A percentile compares a stretch with the other conserved stretches of the same genome.
Conservation (phyloP, 225 moss, liverwort and hornwort genomes). For the Pseudoscleropodium purum region DNA sequence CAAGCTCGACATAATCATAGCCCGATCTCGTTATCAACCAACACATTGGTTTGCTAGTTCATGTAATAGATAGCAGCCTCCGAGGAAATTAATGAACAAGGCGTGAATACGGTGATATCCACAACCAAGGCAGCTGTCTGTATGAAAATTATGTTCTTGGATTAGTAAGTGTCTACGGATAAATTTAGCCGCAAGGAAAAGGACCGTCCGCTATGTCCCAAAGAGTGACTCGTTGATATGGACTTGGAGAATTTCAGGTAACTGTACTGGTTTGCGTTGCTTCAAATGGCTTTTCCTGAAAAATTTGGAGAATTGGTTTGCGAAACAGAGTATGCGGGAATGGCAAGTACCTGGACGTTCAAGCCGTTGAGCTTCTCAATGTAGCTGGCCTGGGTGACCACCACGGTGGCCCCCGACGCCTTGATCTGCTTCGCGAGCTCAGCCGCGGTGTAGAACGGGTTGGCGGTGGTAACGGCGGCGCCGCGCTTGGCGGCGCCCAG, state of each 20-base stretch:
- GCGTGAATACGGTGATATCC: neutral
- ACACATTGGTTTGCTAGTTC: neutral
- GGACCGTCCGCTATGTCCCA: neutral
- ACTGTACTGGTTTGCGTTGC: neutral
- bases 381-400: constrained; percentile 45
- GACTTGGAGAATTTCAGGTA: neutral
- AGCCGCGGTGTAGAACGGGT: constrained; percentile 42
- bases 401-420: constrained; percentile 30
- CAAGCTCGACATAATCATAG: neutral
- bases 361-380: constrained; percentile 36
- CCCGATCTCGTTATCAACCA: neutral
- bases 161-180: too few species aligned
- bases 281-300: neutral
- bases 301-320: neutral
- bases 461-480: constrained; percentile 49
- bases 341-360: constrained; percentile 16
- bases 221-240: neutral
- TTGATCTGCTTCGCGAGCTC: constrained; percentile 47
- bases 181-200: neutral
- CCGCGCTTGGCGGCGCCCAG: constrained; percentile 44
- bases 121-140: neutral
- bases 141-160: neutral
- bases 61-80: too few species aligned
- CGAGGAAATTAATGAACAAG: neutral
- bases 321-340: neutral